Base-by-base conservation (phyloP, 495 filamentous ascomycete genomes). In the Haplographium delicatum region DNA sequence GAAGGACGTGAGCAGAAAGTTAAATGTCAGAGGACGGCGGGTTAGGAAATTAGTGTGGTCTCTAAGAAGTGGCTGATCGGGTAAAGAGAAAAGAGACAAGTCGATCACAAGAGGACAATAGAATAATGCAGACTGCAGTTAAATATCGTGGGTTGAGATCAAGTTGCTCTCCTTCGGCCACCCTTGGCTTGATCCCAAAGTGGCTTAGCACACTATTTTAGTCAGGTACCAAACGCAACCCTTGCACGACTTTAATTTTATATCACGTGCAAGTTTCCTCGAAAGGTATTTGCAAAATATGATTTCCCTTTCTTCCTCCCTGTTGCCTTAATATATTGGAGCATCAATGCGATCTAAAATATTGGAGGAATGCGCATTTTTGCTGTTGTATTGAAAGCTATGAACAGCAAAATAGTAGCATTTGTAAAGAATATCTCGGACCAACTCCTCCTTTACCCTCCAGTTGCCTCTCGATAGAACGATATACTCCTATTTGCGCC, bases 391-490 rank as follows among this genome's bases (percentile, higher is more conserved):
- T n/a, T n/a, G n/a, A n/a, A n/a, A n/a, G n/a, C n/a, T n/a, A n/a
- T n/a, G n/a, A n/a, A n/a, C n/a, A n/a, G n/a, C n/a, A n/a, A n/a
- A n/a, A n/a, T n/a, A n/a, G n/a, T n/a, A n/a, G n/a, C n/a, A n/a
- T n/a, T n/a, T n/a, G n/a, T n/a, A n/a, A n/a, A n/a, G n/a, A n/a
- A n/a, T n/a, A n/a, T n/a, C 24, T 27, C 25, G 18, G 11, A 2
- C 31, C n/a, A 19, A 41, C 15, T 15, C 9, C 20, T 28, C 22
- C 4, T 35, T 38, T 47, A 89, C 49, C 78, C 81, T 8, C 87
- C 87, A 25, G 84, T 88, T 45, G 94, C 91, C 68, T 98, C 93
- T 28, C 93, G 74, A 63, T 97, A 98, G 66, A 97, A 94, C 5
- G 81, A 79, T 49, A 98, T 74, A 59, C 82, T 89, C 59, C 78